Percentiles rank a stretch among this genome's conserved stretches.
phyloP scores from a whole-genome alignment of 345 rosid genomes.

The Brassica nigra region DNA sequence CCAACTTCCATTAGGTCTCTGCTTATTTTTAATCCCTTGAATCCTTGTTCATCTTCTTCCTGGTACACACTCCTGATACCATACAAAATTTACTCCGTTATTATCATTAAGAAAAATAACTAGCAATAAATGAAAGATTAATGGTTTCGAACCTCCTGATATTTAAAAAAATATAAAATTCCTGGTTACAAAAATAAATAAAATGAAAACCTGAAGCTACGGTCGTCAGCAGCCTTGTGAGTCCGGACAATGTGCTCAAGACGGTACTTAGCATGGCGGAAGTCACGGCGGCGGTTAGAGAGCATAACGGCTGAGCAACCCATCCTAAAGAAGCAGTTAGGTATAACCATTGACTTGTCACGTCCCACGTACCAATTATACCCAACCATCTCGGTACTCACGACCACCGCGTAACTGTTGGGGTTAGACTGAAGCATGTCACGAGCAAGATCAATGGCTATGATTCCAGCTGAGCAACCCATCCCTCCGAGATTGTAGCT shows the following conservation, averaged over 20 bases:
- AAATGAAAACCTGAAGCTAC: conserved; percentile 77
- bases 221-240: conserved; percentile 91
- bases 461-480: conserved; percentile 96
- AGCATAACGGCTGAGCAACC: conserved; percentile 83
- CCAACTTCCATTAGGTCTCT: conserved; percentile 85
- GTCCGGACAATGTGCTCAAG: conserved; percentile 90
- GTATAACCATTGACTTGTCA: conserved; percentile 83
- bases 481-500: conserved; percentile 95
- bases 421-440: conserved; percentile 95
- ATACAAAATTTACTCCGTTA: too few relatives aligned
- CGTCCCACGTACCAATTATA: conserved; percentile 84
- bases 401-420: conserved; percentile 75
- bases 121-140: background rate
- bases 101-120: too few relatives aligned
- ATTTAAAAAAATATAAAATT: background rate
- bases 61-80: conserved; percentile 70
- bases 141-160: background rate
- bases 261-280: conserved; percentile 71
- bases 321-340: conserved; percentile 89
- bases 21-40: conserved; percentile 76
- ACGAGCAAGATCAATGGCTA: conserved; percentile 76
- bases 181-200: background rate
- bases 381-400: conserved; percentile 93
- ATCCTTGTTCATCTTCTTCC: conserved; percentile 80
- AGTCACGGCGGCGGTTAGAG: conserved; percentile 83